These are phyloP conservation scores for Colletotrichum nymphaeae DNA, from an alignment of 2,329 filamentous ascomycete species.

Conservation along the genomic window DNA sequence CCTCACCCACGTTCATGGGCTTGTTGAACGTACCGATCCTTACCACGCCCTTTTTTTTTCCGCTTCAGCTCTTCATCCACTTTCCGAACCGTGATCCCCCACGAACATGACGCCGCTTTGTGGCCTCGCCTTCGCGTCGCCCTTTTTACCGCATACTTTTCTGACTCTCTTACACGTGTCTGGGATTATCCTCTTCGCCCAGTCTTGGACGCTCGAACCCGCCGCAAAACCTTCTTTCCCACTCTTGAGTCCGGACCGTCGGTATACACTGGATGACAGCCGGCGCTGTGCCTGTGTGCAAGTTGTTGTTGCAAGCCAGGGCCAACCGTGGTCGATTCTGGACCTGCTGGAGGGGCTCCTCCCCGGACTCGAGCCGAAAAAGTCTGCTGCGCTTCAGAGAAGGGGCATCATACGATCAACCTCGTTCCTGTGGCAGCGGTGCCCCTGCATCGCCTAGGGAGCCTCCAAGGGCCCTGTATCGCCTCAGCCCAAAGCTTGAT, in stretches of 20 bases:
- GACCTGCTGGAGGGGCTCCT: not conserved
- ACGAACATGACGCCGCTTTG: slow-evolving; percentile 11
- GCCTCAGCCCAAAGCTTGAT: slow-evolving; percentile 29
- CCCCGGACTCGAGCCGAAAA: slow-evolving; percentile 6
- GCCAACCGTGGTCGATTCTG: not conserved
- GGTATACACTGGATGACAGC: slow-evolving; percentile 25
- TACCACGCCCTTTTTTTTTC: not conserved
- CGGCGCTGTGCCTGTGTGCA: slow-evolving; percentile 3
- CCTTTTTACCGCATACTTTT: slow-evolving; percentile 6
- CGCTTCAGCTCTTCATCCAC: slow-evolving; percentile 9
- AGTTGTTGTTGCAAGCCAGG: not conserved
- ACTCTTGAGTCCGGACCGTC: slow-evolving; percentile 19
- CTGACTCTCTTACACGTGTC: not conserved
- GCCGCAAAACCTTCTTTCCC: slow-evolving; percentile 16
- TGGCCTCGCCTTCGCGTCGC: not conserved
- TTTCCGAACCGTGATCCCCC: not conserved
- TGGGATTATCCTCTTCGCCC: slow-evolving; percentile 12
- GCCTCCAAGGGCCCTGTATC: slow-evolving; percentile 6
- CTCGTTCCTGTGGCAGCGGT: not conserved
- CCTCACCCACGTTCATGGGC: not conserved
- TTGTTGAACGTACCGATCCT: not conserved
- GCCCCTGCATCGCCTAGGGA: not conserved
- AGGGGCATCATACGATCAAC: slow-evolving; percentile 18
- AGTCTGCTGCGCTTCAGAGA: slow-evolving; percentile 19
- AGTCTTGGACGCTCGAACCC: slow-evolving; percentile 11